A percentile compares a stretch with the other conserved stretches of the same genome.
phyloP scores from a whole-genome alignment of 495 filamentous ascomycete species.

The Lasiosphaeria ovina region DNA sequence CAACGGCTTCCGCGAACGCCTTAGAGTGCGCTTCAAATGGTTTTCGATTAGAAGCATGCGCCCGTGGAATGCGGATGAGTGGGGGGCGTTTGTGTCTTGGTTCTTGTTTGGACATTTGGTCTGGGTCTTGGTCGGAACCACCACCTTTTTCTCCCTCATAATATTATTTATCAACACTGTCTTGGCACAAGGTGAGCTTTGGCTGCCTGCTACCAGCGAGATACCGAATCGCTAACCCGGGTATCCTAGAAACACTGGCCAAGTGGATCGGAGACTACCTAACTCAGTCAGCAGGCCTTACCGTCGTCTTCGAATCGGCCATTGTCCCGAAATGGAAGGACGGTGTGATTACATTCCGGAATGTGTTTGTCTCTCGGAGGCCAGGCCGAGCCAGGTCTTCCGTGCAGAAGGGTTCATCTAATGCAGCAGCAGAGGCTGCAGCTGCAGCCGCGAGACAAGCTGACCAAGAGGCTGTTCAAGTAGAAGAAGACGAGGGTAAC shows the following conservation, averaged over 20 bases:
- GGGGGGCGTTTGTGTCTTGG: conserved; percentile 94
- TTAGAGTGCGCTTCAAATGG: conserved; percentile 96
- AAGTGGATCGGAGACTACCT: conserved; percentile 93
- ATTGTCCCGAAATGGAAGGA: conserved; percentile 94
- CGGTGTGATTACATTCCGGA: conserved; percentile 92
- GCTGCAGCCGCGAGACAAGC: conserved; percentile 71
- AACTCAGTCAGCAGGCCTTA: conserved; percentile 90
- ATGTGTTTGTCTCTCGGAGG: conserved; percentile 90
- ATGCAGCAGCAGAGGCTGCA: conserved; percentile 80
- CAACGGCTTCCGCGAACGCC: conserved; percentile 86
- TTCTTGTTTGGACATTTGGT: conserved; percentile 87
- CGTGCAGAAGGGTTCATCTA: conserved; percentile 90
- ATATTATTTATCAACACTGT: conserved; percentile 93
- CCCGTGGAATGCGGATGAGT: conserved; percentile 95
- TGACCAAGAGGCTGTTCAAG: conserved; percentile 34
- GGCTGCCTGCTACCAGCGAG: no score
- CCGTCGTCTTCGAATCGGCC: conserved; percentile 95
- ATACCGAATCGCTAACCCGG: neutral
- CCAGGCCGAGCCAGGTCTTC: conserved; percentile 74
- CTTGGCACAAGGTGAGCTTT: conserved; percentile 76
- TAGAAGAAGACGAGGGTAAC: conserved; percentile 83
- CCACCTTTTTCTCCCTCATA: conserved; percentile 90
- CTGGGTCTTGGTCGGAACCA: conserved; percentile 93
- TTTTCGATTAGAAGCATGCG: conserved; percentile 89
- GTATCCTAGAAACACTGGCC: conserved; percentile 75